A percentile compares a stretch with the other conserved stretches of the same genome.
Conservation (phyloP, 2,329 filamentous ascomycete genomes). For the Claviceps sp. region DNA sequence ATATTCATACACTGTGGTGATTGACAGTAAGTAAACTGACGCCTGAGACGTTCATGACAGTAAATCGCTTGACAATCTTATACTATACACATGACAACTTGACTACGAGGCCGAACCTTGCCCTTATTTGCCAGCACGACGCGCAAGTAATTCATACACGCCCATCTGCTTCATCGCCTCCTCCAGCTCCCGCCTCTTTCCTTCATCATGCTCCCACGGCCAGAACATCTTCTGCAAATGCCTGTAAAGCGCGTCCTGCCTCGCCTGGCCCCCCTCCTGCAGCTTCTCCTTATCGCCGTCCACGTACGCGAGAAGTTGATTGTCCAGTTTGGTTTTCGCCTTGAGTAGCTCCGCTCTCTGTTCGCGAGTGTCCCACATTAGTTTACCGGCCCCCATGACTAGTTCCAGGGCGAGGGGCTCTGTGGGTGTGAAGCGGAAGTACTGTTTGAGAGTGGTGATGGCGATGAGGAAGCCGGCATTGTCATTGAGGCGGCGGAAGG, state of each 20-base stretch:
- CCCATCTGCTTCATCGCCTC: constrained; percentile 28
- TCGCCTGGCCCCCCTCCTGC: constrained; percentile 16
- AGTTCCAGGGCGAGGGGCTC: constrained; percentile 35
- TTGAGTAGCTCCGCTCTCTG: constrained; percentile 27
- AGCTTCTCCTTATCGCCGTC: constrained; percentile 21
- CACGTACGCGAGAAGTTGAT: constrained; percentile 18
- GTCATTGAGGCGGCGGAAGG: constrained; percentile 34
- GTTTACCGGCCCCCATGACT: constrained; percentile 28
- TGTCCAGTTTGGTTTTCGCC: constrained; percentile 30
- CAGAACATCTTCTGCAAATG: constrained; percentile 28
- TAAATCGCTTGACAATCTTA: too few relatives aligned
- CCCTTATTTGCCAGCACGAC: too few relatives aligned
- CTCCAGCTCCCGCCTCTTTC: constrained; percentile 15
- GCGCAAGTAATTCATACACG: constrained; percentile 20
- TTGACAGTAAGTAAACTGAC: too few relatives aligned
- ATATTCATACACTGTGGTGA: too few relatives aligned
- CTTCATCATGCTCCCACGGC: constrained; percentile 14
- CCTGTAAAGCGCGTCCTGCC: constrained; percentile 27
- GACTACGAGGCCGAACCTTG: too few relatives aligned
- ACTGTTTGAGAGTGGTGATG: constrained; percentile 27
- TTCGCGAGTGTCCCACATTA: constrained; percentile 27
- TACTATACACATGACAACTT: too few relatives aligned
- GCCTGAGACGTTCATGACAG: too few relatives aligned
- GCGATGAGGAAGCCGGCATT: constrained; percentile 31
- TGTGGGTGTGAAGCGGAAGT: constrained; percentile 30